phyloP scores from a whole-genome alignment of 1,139 yeast species.

The Scheffersomyces cryptocercus region DNA sequence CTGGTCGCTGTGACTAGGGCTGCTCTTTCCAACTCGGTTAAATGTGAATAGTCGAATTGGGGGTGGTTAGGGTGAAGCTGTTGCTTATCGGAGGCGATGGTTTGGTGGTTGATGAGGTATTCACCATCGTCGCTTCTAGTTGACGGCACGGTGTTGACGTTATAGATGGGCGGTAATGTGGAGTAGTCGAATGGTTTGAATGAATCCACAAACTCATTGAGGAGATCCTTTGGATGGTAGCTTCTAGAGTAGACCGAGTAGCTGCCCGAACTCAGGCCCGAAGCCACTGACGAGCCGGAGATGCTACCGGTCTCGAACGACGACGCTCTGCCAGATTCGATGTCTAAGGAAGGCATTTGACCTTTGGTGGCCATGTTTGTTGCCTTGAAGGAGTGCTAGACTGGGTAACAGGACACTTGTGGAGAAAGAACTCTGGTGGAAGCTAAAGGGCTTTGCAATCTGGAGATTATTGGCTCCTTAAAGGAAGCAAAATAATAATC shows the following conservation, averaged over 20 bases:
- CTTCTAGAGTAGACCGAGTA: constrained; percentile 1
- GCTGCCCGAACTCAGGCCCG: not conserved
- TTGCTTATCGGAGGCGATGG: not conserved
- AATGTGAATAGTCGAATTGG: constrained; percentile 29
- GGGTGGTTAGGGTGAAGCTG: constrained; percentile 20
- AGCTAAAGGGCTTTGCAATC: too few species aligned
- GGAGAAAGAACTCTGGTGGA: too few species aligned
- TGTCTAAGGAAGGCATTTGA: too few species aligned
- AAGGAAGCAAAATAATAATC: too few species aligned
- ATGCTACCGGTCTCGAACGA: too few species aligned
- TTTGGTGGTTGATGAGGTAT: not conserved
- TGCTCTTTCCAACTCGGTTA: constrained; percentile 32
- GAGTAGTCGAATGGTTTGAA: constrained; percentile 1
- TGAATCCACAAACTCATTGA: not conserved
- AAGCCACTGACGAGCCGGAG: not conserved
- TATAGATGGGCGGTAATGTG: not conserved
- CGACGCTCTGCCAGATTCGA: too few species aligned
- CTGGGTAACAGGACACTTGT: too few species aligned
- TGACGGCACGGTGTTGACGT: not conserved
- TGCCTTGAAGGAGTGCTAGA: too few species aligned
- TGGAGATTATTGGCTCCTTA: too few species aligned
- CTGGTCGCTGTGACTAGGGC: constrained; percentile 33
- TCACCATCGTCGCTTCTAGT: not conserved
- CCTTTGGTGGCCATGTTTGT: too few species aligned
- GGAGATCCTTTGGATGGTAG: not conserved